Evolutionary conservation across 352 stramenopile species (phyloP).

Genomic region (Phytophthora chlamydospora): DNA sequence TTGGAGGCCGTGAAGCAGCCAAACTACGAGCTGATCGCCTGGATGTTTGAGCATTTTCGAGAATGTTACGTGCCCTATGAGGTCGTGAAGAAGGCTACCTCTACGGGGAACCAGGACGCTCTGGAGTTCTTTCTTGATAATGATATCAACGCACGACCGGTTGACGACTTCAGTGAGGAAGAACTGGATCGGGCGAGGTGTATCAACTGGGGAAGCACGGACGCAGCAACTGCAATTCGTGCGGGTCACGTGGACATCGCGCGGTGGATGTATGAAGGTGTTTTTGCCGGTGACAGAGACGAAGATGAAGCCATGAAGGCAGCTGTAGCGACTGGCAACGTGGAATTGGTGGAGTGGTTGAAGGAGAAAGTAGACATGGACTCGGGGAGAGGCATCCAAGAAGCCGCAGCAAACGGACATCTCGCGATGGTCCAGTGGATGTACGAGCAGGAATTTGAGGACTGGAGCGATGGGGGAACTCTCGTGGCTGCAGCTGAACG

Average conservation of each 20-base stretch:
- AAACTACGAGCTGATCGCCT: conserved; percentile 5
- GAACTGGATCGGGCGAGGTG: background rate
- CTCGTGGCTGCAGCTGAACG: conserved; percentile 6
- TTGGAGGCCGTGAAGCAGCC: conserved; percentile 1
- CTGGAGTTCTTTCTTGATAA: conserved; percentile 17
- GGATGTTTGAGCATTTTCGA: conserved; percentile 16
- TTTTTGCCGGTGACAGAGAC: background rate
- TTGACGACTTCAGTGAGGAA: background rate
- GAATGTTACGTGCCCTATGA: background rate
- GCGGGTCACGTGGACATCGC: conserved; percentile 4
- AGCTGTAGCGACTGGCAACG: conserved; percentile 8
- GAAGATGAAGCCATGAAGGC: background rate
- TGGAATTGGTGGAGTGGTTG: conserved; percentile 32
- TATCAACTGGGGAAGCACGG: background rate
- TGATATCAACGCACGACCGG: background rate
- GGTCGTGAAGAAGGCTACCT: conserved; percentile 9
- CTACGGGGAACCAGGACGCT: conserved; percentile 3
- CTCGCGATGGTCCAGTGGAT: conserved; percentile 13
- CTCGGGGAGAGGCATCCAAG: conserved; percentile 1
- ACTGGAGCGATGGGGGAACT: conserved; percentile 6
- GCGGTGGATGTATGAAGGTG: conserved; percentile 13
- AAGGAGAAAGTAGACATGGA: background rate
- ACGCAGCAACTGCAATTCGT: conserved; percentile 7
- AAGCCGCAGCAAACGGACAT: conserved; percentile 21
- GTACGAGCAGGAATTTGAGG: conserved; percentile 7